These are phyloP conservation scores for Borovskyia barvae DNA, from an alignment of 208 protist genomes.

Conservation along the genomic window DNA sequence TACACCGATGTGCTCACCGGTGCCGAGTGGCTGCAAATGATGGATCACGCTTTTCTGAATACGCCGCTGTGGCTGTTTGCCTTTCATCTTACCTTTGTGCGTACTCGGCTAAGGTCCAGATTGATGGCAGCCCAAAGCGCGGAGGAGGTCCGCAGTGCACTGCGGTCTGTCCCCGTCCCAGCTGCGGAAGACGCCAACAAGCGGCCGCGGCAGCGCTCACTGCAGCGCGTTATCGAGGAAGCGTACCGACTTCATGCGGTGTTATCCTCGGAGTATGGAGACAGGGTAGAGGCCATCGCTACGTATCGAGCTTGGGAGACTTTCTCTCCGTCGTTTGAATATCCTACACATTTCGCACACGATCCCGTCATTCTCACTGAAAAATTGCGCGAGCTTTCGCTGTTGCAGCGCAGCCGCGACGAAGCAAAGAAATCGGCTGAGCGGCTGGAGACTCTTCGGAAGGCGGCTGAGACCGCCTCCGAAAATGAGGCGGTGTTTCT, in stretches of 20 bases:
- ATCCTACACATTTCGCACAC: slow-evolving; percentile 40
- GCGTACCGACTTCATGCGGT: slow-evolving; percentile 39
- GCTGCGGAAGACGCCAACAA: background rate
- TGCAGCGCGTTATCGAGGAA: slow-evolving; percentile 43
- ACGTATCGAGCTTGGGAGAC: slow-evolving; percentile 1
- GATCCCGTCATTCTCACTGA: slow-evolving; percentile 39
- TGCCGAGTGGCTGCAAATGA: slow-evolving; percentile 86
- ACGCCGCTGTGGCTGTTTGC: slow-evolving; percentile 79
- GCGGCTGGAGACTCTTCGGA: slow-evolving; percentile 30
- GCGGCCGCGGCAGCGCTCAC: background rate
- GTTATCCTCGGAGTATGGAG: background rate
- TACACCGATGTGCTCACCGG: slow-evolving; percentile 71
- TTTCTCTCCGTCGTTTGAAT: slow-evolving; percentile 21
- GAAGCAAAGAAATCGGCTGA: slow-evolving; percentile 23
- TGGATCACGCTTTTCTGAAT: slow-evolving; percentile 83
- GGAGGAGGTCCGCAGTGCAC: slow-evolving; percentile 36
- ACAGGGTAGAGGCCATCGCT: background rate
- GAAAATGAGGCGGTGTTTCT: slow-evolving; percentile 44
- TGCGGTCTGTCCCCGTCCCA: slow-evolving; percentile 28
- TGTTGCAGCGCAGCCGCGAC: slow-evolving; percentile 26
- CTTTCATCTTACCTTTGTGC: slow-evolving; percentile 55
- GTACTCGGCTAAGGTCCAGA: slow-evolving; percentile 24
- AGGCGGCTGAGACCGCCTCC: slow-evolving; percentile 27
- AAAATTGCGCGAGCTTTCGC: slow-evolving; percentile 50
- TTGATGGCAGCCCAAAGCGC: slow-evolving; percentile 36